phyloP scores from a whole-genome alignment of 768 basidiomycete species.

The Pilatotrama ljubarskyi region DNA sequence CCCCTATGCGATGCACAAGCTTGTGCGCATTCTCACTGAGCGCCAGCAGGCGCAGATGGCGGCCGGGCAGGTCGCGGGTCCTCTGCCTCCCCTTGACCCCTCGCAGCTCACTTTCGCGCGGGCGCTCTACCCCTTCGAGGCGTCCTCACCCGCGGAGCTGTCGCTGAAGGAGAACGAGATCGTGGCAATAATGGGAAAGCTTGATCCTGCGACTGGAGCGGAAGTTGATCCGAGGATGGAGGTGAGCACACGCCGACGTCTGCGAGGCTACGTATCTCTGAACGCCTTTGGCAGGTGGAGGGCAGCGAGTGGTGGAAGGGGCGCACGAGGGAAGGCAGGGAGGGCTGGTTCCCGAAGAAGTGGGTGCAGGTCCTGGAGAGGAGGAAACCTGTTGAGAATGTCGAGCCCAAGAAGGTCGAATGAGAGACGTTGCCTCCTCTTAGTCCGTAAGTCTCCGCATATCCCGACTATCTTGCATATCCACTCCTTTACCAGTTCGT shows the following conservation, averaged over 20 bases:
- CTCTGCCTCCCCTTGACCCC: slow-evolving; percentile 72
- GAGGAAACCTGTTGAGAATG: slow-evolving; percentile 32
- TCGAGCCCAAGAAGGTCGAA: slow-evolving; percentile 43
- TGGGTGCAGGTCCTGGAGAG: slow-evolving; percentile 78
- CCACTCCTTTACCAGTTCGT: not conserved
- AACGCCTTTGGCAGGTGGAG: slow-evolving; percentile 31
- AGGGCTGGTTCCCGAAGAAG: slow-evolving; percentile 93
- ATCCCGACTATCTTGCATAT: not conserved
- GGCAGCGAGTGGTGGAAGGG: slow-evolving; percentile 93
- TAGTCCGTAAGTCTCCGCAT: not conserved
- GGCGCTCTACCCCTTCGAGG: slow-evolving; percentile 74
- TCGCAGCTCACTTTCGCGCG: slow-evolving; percentile 81
- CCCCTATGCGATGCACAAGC: slow-evolving; percentile 90
- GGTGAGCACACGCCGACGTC: slow-evolving; percentile 32
- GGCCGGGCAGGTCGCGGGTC: slow-evolving; percentile 37
- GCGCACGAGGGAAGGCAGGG: slow-evolving; percentile 84
- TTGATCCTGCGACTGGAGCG: slow-evolving; percentile 66
- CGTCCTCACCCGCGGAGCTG: slow-evolving; percentile 77
- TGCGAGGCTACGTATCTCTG: not conserved
- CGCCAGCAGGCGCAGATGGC: slow-evolving; percentile 46
- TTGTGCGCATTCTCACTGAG: slow-evolving; percentile 75
- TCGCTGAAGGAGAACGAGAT: slow-evolving; percentile 86
- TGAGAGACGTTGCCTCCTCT: slow-evolving; percentile 22
- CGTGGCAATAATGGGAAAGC: slow-evolving; percentile 84
- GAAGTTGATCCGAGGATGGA: slow-evolving; percentile 67